Evolutionary conservation across 164 flowering plant genomes (phyloP).

Genomic region (Taxillus chinensis): DNA sequence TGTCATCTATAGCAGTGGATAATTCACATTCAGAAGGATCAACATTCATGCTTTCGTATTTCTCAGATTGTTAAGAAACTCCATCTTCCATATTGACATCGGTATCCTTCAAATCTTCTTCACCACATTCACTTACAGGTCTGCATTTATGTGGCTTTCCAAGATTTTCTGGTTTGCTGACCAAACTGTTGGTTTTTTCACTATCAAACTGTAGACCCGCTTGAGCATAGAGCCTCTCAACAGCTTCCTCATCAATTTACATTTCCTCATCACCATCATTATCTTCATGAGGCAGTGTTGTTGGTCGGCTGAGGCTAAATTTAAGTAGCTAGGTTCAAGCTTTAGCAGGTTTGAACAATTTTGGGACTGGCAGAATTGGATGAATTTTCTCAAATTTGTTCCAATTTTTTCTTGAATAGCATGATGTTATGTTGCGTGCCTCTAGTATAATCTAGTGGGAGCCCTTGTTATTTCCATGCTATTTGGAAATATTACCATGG

Average conservation of each 20-base stretch:
- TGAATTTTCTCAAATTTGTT: too few species aligned
- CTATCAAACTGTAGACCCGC: constrained; percentile 23
- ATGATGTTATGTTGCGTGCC: too few species aligned
- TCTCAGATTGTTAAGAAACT: constrained; percentile 22
- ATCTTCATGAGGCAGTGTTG: constrained; percentile 52
- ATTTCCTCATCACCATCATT: constrained; percentile 91
- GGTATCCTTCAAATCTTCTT: constrained; percentile 28
- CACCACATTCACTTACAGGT: constrained; percentile 7
- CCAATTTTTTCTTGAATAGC: too few species aligned
- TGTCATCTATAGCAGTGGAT: too few species aligned
- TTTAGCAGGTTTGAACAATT: constrained; percentile 38
- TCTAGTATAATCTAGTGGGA: too few species aligned
- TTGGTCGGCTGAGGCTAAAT: constrained; percentile 65
- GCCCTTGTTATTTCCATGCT: too few species aligned
- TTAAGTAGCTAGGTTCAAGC: constrained; percentile 75
- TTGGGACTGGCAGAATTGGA: too few species aligned
- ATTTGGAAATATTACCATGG: too few species aligned
- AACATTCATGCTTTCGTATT: constrained; percentile 12
- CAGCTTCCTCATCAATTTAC: constrained; percentile 89
- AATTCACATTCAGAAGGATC: constrained; percentile 7
- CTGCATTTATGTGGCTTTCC: constrained; percentile 5
- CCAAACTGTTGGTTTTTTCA: constrained; percentile 3
- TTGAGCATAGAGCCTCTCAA: constrained; percentile 38
- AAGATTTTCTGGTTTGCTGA: constrained; percentile 1
- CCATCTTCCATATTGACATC: constrained; percentile 69